Base-by-base conservation (phyloP, 345 rosid species). In the Iberis pinnata region DNA sequence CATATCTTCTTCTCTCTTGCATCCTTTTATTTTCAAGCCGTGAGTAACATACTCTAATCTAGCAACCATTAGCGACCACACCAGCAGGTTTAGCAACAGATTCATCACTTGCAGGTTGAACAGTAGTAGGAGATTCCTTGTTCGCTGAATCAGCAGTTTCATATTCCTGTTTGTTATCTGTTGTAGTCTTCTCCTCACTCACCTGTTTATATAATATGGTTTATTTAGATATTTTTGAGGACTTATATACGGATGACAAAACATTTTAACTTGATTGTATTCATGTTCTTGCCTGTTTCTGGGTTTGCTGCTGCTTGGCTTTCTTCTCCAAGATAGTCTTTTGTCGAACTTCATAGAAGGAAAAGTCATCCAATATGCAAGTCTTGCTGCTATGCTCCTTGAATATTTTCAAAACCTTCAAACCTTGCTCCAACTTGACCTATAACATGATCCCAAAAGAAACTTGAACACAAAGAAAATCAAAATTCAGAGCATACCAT, bases 291-390 rank as follows among this genome's bases (percentile, higher is more conserved):
- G 17, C 71, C 57, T 67, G 71, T 60, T 67, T 67, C 83, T 78
- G 95, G 52, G 78, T 75, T 61, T 86, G 95, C 46, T 64, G 73
- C 49, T 81, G 95, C 70, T 82, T 87, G 26, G 83, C 89, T 58
- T 87, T 90, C 67, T 84, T 82, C 67, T 84, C 95, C 75, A 76
- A 81, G 42, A 90, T 82, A 8, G 81, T 76, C 75, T 77, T 86
- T 68, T 89, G 80, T 2, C 96, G 78, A 31, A 56, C 61, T 76
- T 84, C 97, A 4, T 89, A 89, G 59, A 89, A 89, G 19, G 76
- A 84, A 56, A 89, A 86, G 62, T 89, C 97, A 66, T 89, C 96
- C 73, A 89, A 46, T 58, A 89, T 83, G 76, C 86, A 89, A 0
- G 96, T 79, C 69, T 76, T 87, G 69, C 74, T 75, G 8, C 75